Evolutionary conservation across 164 flowering plant genomes (phyloP), one percentile per base, ranked within the genome.

Genomic region (Litsea cubeba): DNA sequence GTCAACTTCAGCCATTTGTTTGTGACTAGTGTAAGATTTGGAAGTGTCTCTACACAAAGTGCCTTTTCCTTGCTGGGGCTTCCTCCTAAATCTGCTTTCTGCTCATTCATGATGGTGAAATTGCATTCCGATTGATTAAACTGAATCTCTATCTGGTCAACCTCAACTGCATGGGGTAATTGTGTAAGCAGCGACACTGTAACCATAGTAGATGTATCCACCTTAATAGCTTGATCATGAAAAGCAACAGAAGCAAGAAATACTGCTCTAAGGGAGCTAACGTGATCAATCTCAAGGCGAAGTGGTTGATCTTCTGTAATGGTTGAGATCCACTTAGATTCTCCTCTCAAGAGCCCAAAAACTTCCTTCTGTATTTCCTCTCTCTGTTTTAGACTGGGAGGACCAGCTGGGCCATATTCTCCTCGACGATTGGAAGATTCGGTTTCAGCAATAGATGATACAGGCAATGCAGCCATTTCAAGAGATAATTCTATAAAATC

Each of bases 391-490:
- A 84, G 77, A 87, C 77, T 84, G 62, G 97, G 83, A 72, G 89
- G 88, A 79, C 96, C 97, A 54, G 89, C 91, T 26, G 96, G 98
- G 50, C 90, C 88, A 84, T 85, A 85, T 65, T 87, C 89, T 64
- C 75, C 75, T 79, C 82, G 86, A 18, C 30, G 62, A 68, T 80
- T 69, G n/a, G 65, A 76, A 64, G 80, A 71, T 54, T 70, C 79
- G 12, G 57, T 60, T 57, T 40, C 77, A 69, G 49, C 69, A 71
- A 60, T 79, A 78, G 85, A 83, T 72, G 83, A 74, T 64, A 88
- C 81, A 3, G 99, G 99, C 82, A 96, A 60, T 8, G 99, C 91
- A 84, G 99, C 97, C 97, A 96, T 92, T 85, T 96, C 97, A 80
- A 96, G 93, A 70, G 99, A 96, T 77, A 87, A 89, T 82, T 94